Evolutionary conservation across 306 rosid genomes (phyloP).

Genomic region (Trichosanthes truncata): DNA sequence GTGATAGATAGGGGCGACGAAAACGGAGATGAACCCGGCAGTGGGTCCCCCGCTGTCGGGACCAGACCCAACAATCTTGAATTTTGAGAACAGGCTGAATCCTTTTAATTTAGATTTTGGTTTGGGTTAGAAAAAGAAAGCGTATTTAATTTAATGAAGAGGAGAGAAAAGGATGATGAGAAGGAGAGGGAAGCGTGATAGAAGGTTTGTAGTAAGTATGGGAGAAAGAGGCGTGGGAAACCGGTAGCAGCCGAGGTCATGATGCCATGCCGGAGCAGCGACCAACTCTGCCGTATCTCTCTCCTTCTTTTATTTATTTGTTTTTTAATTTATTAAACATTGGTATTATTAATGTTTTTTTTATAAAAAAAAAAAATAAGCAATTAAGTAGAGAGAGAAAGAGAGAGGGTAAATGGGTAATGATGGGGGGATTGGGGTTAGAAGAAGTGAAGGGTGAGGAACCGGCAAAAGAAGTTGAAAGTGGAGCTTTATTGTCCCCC

Average conservation of each 20-base stretch:
- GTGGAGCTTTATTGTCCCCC: conserved; percentile 78
- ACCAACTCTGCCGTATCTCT: background rate
- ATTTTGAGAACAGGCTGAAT: too few relatives aligned
- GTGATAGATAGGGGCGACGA: too few relatives aligned
- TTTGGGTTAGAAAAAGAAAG: too few relatives aligned
- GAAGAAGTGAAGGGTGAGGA: background rate
- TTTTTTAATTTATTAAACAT: background rate
- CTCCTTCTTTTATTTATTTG: background rate
- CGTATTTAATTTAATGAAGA: too few relatives aligned
- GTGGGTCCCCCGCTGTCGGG: too few relatives aligned
- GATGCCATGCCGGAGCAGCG: background rate
- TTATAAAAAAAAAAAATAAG: background rate
- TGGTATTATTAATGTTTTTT: background rate
- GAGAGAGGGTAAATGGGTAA: conserved; percentile 12
- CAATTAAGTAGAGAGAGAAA: conserved; percentile 9
- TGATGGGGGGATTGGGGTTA: conserved; percentile 21
- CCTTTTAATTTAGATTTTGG: too few relatives aligned
- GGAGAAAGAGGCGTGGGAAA: conserved; percentile 19
- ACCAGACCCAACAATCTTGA: too few relatives aligned
- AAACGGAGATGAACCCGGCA: too few relatives aligned
- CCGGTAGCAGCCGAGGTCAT: conserved; percentile 13
- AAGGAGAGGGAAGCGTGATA: background rate
- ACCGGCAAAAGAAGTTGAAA: conserved; percentile 32
- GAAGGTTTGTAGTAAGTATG: background rate
- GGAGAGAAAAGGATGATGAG: background rate